Evolutionary conservation across 2,329 filamentous ascomycete genomes (phyloP).

Genomic region (Venturia aucupariae): DNA sequence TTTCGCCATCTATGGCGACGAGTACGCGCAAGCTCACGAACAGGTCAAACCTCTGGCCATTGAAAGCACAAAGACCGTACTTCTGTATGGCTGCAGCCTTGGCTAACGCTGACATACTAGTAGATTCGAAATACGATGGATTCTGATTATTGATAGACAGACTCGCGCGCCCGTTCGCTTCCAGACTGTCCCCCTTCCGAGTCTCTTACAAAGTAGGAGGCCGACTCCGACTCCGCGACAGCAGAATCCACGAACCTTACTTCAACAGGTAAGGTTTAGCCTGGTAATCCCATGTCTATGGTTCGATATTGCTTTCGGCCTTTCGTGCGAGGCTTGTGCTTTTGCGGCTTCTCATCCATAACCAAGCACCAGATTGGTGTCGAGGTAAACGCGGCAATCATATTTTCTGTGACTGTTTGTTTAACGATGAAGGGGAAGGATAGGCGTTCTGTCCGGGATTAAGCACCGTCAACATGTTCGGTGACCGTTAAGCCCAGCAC

Average conservation of each 20-base stretch:
- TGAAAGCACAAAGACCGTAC: background rate
- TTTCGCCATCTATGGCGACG: background rate
- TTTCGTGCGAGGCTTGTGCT: slow-evolving; percentile 1
- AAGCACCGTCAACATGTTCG: background rate
- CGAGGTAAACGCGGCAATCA: background rate
- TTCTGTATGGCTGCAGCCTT: background rate
- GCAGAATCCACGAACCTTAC: background rate
- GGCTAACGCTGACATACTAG: background rate
- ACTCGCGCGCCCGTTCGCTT: background rate
- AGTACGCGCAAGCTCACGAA: background rate
- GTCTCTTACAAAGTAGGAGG: no score
- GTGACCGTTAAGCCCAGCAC: background rate
- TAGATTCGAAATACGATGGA: background rate
- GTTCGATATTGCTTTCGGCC: background rate
- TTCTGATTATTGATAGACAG: background rate
- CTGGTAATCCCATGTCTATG: background rate
- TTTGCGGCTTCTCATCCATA: background rate
- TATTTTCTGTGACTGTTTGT: background rate
- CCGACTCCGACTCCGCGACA: background rate
- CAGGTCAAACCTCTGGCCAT: background rate
- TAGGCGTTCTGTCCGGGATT: background rate
- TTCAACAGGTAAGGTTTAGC: slow-evolving; percentile 1
- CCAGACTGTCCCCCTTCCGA: no score
- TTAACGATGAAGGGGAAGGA: background rate
- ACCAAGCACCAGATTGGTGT: background rate